Base-by-base conservation (phyloP, 2,329 filamentous ascomycete species). In the Huntiella bhutanensis region DNA sequence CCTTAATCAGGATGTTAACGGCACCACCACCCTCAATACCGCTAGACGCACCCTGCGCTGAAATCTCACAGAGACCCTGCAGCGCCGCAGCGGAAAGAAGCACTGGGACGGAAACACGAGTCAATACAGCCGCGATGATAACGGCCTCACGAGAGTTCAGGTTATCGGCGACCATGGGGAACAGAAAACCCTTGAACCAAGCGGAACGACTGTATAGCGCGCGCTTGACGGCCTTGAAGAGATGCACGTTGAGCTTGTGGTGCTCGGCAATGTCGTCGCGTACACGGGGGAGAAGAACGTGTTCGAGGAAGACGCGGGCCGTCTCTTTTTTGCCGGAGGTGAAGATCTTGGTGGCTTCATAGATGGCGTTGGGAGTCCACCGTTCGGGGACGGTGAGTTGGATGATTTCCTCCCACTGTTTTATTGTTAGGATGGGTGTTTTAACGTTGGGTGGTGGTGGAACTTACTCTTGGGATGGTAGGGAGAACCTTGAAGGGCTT, bases 401-500 rank as follows among this genome's bases (percentile, higher is more conserved):
- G 54, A 94, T 74, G 34, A 94, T 82, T 15, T 85, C 82, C 58
- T 91, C 83, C 86, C 87, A 96, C 56, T 91, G 10, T 37, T 45
- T 34, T 4, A 5, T 19, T 22, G 15, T 46, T 47, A 17, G 17
- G 12, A 7, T 38, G 6, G 4, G 15, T 11, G 13, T 37, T n/a
- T 12, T n/a, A 11, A 17, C 5, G 22, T 6, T 28, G 22, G 2
- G 6, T 22, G 7, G 22, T 36, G 33, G 5, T 10, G 4, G 6
- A 39, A 47, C 49, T 47, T 45, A 50, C 49, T 47, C 49, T 62
- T 5, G 86, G 86, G 11, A 96, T 75, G 1, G 86, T 87, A 2
- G 91, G 91, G 6, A 98, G 72, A 53, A 96, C 86, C 64, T 96
- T 96, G 71, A 98, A 93, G 0, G 88, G 88, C 63, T 98, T 98